Evolutionary conservation across 2,329 filamentous ascomycete species (phyloP), one percentile per base, ranked within the genome.

Genomic region (Fusarium circinatum): DNA sequence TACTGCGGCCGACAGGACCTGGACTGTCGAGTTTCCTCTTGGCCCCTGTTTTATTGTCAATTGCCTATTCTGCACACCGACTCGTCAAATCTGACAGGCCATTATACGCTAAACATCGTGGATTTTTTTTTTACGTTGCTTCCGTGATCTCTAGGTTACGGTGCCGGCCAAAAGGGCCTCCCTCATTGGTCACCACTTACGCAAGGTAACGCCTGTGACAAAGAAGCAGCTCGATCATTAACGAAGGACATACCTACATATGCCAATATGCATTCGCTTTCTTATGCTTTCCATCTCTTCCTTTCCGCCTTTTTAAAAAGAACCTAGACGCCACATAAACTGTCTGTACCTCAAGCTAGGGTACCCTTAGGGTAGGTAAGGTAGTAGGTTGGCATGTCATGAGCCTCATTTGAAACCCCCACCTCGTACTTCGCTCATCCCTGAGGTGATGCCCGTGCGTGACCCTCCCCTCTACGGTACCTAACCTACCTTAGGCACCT

Each of bases 21-120:
- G 5, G 55, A 28, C 39, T 55, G 38, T 20, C 57, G 17, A 47
- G 17, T 51, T 55, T 57, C 26, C 30, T 39, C 45, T 52, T 58
- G 36, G n/a, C 38, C 47, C 39, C 36, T 45, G 48, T 58, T 61
- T 61, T 68, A 60, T 72, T 72, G 54, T 72, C 55, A 26, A 42
- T 56, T 52, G 24, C 64, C 63, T 58, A 36, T 65, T 73, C 36
- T 36, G 68, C 71, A 71, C 71, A 74, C 71, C 71, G 71, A 74
- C 71, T 71, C 68, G 44, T 58, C 52, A 38, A 54, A 51, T 47
- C 41, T 62, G 18, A 47, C 32, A 22, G 42, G 52, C 38, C 49
- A 58, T 36, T 48, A 26, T 48, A 47, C 63, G 51, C 66, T 69
- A 69, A 59, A 17, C 17, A 30, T 36, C 49, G 14, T 36, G 30